A percentile compares a stretch with the other conserved stretches of the same genome.
phyloP scores from a whole-genome alignment of 768 basidiomycete genomes.

The Auricularia cornea region DNA sequence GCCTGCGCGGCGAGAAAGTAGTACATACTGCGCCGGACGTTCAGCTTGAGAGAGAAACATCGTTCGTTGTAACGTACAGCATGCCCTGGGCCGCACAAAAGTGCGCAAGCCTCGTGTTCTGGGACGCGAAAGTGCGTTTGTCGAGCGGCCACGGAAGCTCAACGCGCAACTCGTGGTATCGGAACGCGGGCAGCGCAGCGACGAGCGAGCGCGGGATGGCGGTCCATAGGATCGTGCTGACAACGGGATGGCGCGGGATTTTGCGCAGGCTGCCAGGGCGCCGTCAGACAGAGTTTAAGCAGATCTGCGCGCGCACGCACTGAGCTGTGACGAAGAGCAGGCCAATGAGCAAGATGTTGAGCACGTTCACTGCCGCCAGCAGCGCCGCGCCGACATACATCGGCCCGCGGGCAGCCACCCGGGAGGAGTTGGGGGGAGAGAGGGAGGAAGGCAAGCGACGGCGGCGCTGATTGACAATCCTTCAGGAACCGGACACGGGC shows the following conservation, averaged over 20 bases:
- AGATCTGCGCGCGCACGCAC: not conserved
- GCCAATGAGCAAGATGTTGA: not conserved
- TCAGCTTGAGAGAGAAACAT: not conserved
- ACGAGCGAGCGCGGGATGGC: not conserved
- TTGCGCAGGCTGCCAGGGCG: not conserved
- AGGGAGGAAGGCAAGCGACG: too few relatives aligned
- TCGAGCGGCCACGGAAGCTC: not conserved
- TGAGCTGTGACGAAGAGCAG: not conserved
- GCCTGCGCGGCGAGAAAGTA: slow-evolving; percentile 1
- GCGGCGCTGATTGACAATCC: too few relatives aligned
- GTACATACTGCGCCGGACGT: not conserved
- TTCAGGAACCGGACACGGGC: too few relatives aligned
- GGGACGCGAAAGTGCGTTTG: not conserved
- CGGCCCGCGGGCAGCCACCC: too few relatives aligned
- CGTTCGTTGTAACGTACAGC: not conserved
- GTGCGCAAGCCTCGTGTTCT: not conserved
- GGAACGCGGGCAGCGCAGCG: not conserved
- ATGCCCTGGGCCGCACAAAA: not conserved
- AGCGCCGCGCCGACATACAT: not conserved
- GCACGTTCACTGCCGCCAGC: not conserved
- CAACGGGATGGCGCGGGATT: not conserved
- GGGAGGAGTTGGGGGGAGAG: too few relatives aligned
- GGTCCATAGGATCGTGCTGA: not conserved
- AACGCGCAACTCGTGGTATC: not conserved
- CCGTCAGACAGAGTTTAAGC: not conserved